Conservation (phyloP, 2,329 filamentous ascomycete genomes). For the Raffaelea arxii region DNA sequence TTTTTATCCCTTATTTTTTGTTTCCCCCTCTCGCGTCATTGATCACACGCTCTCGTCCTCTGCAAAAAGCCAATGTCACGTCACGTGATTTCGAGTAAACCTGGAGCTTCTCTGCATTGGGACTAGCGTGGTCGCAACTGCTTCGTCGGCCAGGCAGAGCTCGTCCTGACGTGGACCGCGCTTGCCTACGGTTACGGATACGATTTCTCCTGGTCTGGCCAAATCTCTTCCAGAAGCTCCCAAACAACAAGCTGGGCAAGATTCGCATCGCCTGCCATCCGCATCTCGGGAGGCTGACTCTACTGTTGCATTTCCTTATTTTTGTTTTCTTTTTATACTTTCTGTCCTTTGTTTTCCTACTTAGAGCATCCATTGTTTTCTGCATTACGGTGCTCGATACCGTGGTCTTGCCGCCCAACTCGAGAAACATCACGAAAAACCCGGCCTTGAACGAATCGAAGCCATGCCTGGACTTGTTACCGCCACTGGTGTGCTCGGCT, state of each 20-base stretch:
- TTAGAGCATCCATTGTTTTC: neutral
- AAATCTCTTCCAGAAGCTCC: neutral
- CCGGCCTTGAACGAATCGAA: constrained; percentile 17
- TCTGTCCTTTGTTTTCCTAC: neutral
- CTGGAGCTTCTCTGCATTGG: neutral
- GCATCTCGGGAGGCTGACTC: no score
- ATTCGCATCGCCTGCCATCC: no score
- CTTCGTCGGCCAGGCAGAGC: neutral
- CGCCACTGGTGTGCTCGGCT: constrained; percentile 88
- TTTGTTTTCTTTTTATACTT: neutral
- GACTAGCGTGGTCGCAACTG: neutral
- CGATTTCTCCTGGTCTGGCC: no score
- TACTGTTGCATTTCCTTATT: neutral
- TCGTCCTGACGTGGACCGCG: neutral
- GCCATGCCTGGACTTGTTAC: constrained; percentile 87
- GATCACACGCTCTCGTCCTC: no score
- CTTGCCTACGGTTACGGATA: no score
- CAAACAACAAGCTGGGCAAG: neutral
- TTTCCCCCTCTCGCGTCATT: neutral
- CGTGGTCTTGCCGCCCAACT: neutral
- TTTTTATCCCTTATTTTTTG: neutral
- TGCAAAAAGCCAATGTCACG: no score
- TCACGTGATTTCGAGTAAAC: no score
- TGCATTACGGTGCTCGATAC: neutral
- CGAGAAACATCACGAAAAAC: neutral